Evolutionary conservation across 495 filamentous ascomycete species (phyloP).

Genomic region (Aspergillus wentii): DNA sequence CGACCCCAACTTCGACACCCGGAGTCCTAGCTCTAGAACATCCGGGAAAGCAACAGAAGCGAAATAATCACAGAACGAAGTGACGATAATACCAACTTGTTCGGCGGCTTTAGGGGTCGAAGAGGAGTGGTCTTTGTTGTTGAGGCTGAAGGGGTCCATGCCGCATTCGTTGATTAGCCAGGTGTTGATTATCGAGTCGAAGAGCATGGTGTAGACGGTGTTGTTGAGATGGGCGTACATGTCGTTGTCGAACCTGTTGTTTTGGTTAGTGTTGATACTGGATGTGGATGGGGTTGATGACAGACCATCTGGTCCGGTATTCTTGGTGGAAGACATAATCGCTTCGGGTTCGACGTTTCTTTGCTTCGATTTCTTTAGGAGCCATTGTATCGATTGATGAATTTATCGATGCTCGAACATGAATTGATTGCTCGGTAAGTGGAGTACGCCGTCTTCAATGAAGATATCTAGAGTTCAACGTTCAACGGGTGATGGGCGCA

Average conservation of each 20-base stretch:
- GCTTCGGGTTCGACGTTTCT: conserved; percentile 52
- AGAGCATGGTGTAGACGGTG: conserved; percentile 73
- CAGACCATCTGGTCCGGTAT: conserved; percentile 85
- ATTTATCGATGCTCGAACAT: too few relatives aligned
- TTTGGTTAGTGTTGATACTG: conserved; percentile 1
- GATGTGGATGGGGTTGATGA: neutral
- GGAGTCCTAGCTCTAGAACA: conserved; percentile 71
- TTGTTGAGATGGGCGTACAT: conserved; percentile 93
- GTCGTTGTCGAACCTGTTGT: conserved; percentile 83
- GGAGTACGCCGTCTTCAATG: too few relatives aligned
- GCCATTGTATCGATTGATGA: too few relatives aligned
- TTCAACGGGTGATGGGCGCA: too few relatives aligned
- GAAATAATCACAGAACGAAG: conserved; percentile 81
- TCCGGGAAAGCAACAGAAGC: conserved; percentile 78
- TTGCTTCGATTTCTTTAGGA: conserved; percentile 43
- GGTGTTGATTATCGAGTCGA: conserved; percentile 85
- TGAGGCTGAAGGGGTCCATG: conserved; percentile 59
- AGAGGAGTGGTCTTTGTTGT: conserved; percentile 13
- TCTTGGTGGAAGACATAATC: conserved; percentile 80
- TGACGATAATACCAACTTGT: conserved; percentile 78
- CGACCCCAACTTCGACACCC: conserved; percentile 77
- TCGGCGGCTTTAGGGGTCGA: conserved; percentile 2
- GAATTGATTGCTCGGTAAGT: too few relatives aligned
- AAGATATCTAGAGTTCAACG: too few relatives aligned
- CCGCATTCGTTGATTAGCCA: conserved; percentile 81